Percentiles rank a stretch among this genome's conserved stretches.
Evolutionary conservation across 495 filamentous ascomycete species (phyloP).

Genomic region (Penicillium odoratum): DNA sequence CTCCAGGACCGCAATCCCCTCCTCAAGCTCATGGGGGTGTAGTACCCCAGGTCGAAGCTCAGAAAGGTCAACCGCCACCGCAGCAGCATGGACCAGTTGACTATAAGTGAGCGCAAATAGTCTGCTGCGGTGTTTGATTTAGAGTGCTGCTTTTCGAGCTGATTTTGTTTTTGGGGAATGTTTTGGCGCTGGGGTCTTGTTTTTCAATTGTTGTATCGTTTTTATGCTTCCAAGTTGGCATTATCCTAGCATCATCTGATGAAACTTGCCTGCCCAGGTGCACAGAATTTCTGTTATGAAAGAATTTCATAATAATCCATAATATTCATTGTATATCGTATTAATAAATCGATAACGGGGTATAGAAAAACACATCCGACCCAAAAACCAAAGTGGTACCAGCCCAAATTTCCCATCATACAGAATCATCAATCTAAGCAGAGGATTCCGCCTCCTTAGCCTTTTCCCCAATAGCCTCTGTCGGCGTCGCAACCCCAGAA

Average conservation of each 20-base stretch:
- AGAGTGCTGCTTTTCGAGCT: background rate
- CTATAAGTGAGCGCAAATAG: constrained; percentile 16
- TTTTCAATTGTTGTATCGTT: background rate
- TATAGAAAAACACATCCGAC: constrained; percentile 9
- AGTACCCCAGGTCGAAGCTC: background rate
- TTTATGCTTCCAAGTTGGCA: background rate
- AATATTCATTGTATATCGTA: background rate
- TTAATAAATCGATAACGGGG: background rate
- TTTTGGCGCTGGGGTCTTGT: constrained; percentile 1
- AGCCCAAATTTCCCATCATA: background rate
- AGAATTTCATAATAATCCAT: background rate
- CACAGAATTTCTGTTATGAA: background rate
- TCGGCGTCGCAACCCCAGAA: constrained; percentile 35
- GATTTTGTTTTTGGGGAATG: background rate
- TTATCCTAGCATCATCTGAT: background rate
- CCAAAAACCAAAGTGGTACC: constrained; percentile 2
- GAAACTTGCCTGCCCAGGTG: background rate
- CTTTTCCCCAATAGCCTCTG: constrained; percentile 31
- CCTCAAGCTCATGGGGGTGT: constrained; percentile 25
- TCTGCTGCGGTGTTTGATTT: background rate
- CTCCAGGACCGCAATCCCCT: constrained; percentile 21
- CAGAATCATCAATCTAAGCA: constrained; percentile 7
- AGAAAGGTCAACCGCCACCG: constrained; percentile 4
- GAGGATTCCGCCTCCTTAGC: constrained; percentile 20
- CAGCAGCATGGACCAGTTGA: constrained; percentile 8